Base-by-base conservation (phyloP, 192 early-diverging fungal genomes). In the Coemansia sp. region DNA sequence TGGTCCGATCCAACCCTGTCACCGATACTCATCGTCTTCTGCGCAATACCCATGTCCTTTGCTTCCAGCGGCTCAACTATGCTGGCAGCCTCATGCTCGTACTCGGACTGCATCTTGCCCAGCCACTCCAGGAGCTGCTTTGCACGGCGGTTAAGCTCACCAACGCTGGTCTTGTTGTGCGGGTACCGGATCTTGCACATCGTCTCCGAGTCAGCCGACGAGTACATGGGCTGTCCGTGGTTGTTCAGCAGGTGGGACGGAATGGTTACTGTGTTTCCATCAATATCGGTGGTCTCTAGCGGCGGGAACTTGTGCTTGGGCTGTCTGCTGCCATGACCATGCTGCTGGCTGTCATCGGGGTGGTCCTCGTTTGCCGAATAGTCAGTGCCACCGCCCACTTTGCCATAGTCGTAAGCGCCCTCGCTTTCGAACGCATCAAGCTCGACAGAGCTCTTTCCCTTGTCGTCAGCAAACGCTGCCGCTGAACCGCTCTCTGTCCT, bases 81-180 rank as follows among this genome's bases (percentile, higher is more conserved):
- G 6, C 57, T 15, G n/a, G 41, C 20, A 14, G 65, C 63, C 61
- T 80, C 77, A n/a, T 68, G 77, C 50, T 74, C 72, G 28, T 74
- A 80, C 57, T 80, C 77, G 6, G 72, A 54, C 45, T 80, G 77
- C 3, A 68, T 68, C 45, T 74, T 80, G 37, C 77, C 77, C 61
- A 80, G 64, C 77, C 77, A 80, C 42, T 80, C 77, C 14, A 80
- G 65, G 42, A 80, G 54, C 72, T 80, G 72, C 72, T 80, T 80
- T 0, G 77, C 77, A 29, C 77, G 71, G 11, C 77, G 67, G 42
- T 31, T 65, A 8, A 80, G 72, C 47, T 80, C 77, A 15, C 57
- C 25, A 25, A 80, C 27, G 38, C 64, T 71, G 48, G 77, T 55
- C 34, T 40, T 50, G 55, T 48, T 38, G 44, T 74, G 72, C 55